Percentiles rank a stretch among this genome's conserved stretches.
Evolutionary conservation across 2,329 filamentous ascomycete species (phyloP).

Genomic region (Colletotrichum lupini): DNA sequence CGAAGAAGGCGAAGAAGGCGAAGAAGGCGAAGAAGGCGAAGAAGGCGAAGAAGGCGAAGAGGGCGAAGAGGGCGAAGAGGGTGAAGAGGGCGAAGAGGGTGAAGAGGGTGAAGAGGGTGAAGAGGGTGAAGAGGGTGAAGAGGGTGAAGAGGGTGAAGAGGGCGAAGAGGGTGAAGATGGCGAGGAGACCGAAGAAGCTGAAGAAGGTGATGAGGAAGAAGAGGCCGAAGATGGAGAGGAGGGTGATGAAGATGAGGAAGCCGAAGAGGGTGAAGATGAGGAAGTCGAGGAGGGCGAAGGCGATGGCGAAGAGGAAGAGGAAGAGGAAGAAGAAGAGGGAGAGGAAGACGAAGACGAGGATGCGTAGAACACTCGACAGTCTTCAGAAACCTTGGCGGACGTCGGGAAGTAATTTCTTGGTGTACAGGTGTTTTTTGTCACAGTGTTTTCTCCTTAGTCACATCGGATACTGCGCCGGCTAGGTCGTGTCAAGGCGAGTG

Average conservation of each 20-base stretch:
- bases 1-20: background rate
- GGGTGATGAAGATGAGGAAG: background rate
- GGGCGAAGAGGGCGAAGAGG: background rate
- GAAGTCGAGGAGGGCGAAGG: no score
- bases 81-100: background rate
- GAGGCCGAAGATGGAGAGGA: background rate
- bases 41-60: slow-evolving; percentile 27
- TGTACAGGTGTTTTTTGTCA: background rate
- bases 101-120: background rate
- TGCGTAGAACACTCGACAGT: background rate
- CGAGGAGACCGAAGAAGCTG: background rate
- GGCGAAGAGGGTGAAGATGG: background rate
- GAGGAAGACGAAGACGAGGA: background rate
- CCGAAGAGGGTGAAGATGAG: background rate
- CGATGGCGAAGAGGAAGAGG: background rate
- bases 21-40: background rate
- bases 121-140: background rate
- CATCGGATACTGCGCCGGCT: background rate
- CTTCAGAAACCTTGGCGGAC: background rate
- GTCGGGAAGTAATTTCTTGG: background rate
- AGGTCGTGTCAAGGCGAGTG: background rate
- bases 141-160: background rate
- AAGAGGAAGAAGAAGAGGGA: background rate
- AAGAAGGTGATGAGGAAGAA: background rate
- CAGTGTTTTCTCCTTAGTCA: no score